Base-by-base conservation (phyloP, 2,329 filamentous ascomycete species). In the Intubia oerlemansii region DNA sequence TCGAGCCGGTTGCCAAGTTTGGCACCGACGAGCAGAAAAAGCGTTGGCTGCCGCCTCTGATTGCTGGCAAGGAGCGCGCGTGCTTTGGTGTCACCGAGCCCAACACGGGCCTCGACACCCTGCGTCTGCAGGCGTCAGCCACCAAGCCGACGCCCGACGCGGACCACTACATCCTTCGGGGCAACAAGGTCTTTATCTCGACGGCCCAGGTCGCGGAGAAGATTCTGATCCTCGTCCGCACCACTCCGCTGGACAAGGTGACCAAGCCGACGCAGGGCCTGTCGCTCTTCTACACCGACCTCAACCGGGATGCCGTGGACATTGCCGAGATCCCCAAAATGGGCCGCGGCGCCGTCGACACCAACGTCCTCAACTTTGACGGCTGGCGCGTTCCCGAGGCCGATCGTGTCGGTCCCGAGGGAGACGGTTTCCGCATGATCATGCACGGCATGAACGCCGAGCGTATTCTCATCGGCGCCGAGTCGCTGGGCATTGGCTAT, bases 111-210 rank as follows among this genome's bases (percentile, higher is more conserved):
- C 62, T 90, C 2, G 74, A 90, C 34, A 90, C 79, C 0, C 53
- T 84, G 9, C 65, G 70, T 24, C 53, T 90, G 4, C 59, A 57
- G 22, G 85, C 78, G 0, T 50, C 52, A 5, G 79, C 79, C 1
- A 59, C 48, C 17, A 63, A 59, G 38, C 41, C 46, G 21, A 31
- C 35, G 4, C 62, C 67, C 13, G 64, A 63, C 10, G 29, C 24
- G 23, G 32, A 27, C 22, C 10, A 7, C n/a, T 27, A 10, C 2
- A 59, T 54, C 4, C 90, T 84, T 44, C 55, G 51, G 0, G 79
- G 80, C 0, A 77, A 85, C 44, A 90, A 90, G 52, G 84, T 85
- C 31, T 90, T 80, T 80, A 90, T 88, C 31, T 79, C 78, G 0
- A 84, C 69, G 30, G 80, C 80, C 0, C 78, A 90, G 44, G 74